Percentiles rank a stretch among this genome's conserved stretches.
phyloP scores from a whole-genome alignment of 805 yeast species.

The Myxozyma mucilagina region DNA sequence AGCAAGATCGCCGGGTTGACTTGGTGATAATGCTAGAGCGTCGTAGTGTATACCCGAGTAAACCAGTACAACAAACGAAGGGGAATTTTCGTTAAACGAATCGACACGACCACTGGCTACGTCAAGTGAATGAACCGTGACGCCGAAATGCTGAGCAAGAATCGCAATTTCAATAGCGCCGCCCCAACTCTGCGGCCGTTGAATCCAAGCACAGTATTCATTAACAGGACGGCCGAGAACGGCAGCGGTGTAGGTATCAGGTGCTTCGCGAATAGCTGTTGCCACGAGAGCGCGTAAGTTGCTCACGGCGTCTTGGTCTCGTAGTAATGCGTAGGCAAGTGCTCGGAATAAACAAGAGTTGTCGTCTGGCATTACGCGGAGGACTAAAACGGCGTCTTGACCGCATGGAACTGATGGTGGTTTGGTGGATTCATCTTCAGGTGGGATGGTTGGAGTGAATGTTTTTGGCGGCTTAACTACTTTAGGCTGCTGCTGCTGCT shows the following conservation, averaged over 20 bases:
- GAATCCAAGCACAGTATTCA: conserved; percentile 64
- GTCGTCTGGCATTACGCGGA: conserved; percentile 70
- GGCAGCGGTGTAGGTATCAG: conserved; percentile 53
- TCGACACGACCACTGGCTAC: conserved; percentile 60
- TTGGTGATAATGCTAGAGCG: conserved; percentile 49
- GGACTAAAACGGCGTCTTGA: conserved; percentile 39
- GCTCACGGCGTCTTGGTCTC: conserved; percentile 46
- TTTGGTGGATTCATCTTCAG: neutral
- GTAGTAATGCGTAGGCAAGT: conserved; percentile 53
- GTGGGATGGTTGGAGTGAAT: neutral
- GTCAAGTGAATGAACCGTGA: conserved; percentile 62
- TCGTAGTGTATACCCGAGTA: conserved; percentile 79
- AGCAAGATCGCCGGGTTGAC: conserved; percentile 30
- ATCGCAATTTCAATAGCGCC: conserved; percentile 78
- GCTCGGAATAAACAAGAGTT: conserved; percentile 77
- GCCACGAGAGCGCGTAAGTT: conserved; percentile 58
- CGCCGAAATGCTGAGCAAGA: conserved; percentile 52
- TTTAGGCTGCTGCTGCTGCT: neutral
- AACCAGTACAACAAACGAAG: conserved; percentile 53
- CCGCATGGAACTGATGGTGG: conserved; percentile 28
- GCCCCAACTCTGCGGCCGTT: conserved; percentile 67
- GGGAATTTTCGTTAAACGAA: conserved; percentile 50
- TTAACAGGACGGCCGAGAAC: conserved; percentile 54
- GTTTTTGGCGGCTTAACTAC: too few species aligned
- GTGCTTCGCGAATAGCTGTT: conserved; percentile 46